These are phyloP conservation scores for Talaromyces trachyspermus DNA, from an alignment of 495 filamentous ascomycete species.

Conservation along the genomic window DNA sequence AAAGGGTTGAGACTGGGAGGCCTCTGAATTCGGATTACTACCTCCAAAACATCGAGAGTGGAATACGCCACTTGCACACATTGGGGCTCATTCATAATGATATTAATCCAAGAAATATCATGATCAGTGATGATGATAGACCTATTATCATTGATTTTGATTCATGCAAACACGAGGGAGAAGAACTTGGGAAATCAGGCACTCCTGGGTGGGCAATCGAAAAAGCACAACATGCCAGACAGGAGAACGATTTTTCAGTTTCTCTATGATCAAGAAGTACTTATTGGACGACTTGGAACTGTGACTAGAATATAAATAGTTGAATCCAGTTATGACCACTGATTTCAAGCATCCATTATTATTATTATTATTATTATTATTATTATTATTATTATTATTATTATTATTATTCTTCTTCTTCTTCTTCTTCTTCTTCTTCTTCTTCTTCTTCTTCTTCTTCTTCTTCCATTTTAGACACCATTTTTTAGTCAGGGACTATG, in stretches of 20 bases:
- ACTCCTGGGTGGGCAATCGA: constrained; percentile 8
- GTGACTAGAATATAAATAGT: too few species aligned
- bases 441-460: too few species aligned
- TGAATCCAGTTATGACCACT: too few species aligned
- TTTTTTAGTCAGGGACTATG: too few species aligned
- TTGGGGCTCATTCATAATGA: constrained; percentile 33
- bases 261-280: background rate
- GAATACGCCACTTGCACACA: constrained; percentile 29
- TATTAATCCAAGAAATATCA: constrained; percentile 30
- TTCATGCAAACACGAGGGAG: constrained; percentile 21
- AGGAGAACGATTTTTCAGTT: background rate
- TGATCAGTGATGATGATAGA: constrained; percentile 22
- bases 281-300: background rate
- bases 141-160: constrained; percentile 38
- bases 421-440: too few species aligned
- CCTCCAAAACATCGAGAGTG: constrained; percentile 23
- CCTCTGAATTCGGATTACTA: constrained; percentile 14
- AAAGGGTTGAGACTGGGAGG: constrained; percentile 18
- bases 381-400: too few species aligned
- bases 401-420: too few species aligned
- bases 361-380: too few species aligned
- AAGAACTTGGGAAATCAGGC: constrained; percentile 1
- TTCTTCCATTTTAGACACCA: too few species aligned
- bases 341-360: too few species aligned
- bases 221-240: background rate